These are phyloP conservation scores for Epichloe gansuensis DNA, from an alignment of 2,329 filamentous ascomycete species.

Conservation along the genomic window DNA sequence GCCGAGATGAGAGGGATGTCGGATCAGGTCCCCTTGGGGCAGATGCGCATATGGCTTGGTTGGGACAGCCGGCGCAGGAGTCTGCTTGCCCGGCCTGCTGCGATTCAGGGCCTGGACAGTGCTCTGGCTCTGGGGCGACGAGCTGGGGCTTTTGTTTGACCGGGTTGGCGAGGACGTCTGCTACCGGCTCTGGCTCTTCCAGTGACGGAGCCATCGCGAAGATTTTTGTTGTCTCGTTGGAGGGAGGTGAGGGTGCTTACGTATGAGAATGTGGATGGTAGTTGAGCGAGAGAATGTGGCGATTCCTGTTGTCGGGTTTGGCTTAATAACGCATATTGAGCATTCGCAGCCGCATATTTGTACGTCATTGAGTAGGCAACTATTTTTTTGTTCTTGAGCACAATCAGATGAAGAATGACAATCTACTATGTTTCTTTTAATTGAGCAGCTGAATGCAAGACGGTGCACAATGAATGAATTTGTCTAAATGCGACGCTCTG, in stretches of 20 bases:
- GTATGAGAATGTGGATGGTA: neutral
- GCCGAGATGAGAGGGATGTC: conserved; percentile 77
- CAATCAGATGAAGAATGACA: no score
- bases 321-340: conserved; percentile 1
- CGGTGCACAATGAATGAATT: no score
- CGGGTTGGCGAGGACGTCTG: conserved; percentile 63
- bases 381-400: neutral
- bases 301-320: neutral
- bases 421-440: no score
- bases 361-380: neutral
- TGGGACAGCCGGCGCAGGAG: conserved; percentile 88
- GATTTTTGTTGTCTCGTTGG: neutral
- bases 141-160: conserved; percentile 71
- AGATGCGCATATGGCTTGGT: conserved; percentile 88
- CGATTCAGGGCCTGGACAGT: conserved; percentile 86
- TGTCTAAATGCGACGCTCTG: no score
- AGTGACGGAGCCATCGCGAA: conserved; percentile 64
- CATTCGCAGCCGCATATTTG: neutral
- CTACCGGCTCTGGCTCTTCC: conserved; percentile 53
- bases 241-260: neutral
- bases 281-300: neutral
- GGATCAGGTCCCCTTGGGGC: conserved; percentile 92
- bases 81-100: conserved; percentile 58
- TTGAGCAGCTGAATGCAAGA: no score
- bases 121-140: conserved; percentile 89